Percentiles rank a stretch among this genome's conserved stretches.
These are phyloP conservation scores for Paracamarosporium sp. DNA, from an alignment of 2,329 filamentous ascomycete species.

Conservation along the genomic window DNA sequence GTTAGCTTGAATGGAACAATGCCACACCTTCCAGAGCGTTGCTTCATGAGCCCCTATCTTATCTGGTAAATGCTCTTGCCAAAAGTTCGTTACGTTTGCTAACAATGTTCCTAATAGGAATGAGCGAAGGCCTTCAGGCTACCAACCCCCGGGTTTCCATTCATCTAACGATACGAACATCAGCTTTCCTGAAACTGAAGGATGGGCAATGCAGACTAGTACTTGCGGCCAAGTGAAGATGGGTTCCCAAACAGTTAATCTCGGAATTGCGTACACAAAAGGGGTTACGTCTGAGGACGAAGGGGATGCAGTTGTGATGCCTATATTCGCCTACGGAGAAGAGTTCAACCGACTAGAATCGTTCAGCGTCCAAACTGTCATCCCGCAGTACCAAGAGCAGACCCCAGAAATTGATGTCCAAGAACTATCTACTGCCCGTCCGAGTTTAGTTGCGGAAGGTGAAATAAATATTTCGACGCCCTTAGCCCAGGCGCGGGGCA, in stretches of 20 bases:
- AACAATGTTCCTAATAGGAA: neutral
- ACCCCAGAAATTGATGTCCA: neutral
- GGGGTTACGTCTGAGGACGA: neutral
- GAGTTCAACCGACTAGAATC: slow-evolving; percentile 2
- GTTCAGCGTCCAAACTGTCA: slow-evolving; percentile 21
- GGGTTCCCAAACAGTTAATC: slow-evolving; percentile 44
- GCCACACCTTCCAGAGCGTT: slow-evolving; percentile 5
- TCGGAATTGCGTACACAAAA: slow-evolving; percentile 33
- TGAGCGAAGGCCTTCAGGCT: slow-evolving; percentile 1
- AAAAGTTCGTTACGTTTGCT: neutral
- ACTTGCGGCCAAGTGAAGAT: slow-evolving; percentile 44
- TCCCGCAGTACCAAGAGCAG: neutral
- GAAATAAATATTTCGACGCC: neutral
- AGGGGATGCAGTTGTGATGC: neutral
- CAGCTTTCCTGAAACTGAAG: slow-evolving; percentile 41
- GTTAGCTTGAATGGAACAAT: slow-evolving; percentile 1
- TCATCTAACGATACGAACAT: slow-evolving; percentile 26
- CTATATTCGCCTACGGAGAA: slow-evolving; percentile 1
- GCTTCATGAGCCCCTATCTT: slow-evolving; percentile 1
- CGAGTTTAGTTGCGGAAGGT: neutral
- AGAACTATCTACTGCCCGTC: neutral
- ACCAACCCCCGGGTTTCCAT: slow-evolving; percentile 2
- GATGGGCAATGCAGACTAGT: slow-evolving; percentile 42
- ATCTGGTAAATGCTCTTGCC: neutral
- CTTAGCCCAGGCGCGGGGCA: neutral